Base-by-base conservation (phyloP, 345 rosid genomes). In the Populus euphratica region DNA sequence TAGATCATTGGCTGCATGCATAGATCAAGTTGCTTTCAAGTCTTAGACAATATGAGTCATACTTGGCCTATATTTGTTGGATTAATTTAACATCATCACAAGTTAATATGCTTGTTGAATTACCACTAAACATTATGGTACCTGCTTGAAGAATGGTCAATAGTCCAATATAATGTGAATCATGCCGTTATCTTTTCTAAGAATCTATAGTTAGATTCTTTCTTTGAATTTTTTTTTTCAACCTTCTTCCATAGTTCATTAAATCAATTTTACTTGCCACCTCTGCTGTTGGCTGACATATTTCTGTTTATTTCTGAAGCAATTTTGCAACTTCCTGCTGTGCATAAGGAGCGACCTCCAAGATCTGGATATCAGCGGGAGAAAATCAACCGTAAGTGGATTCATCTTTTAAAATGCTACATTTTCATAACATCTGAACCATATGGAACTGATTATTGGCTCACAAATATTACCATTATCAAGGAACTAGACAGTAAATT, bases 271-370 rank as follows among this genome's bases (percentile, higher is more conserved):
- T 76, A 74, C 61, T 33, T 29, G 78, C 29, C 77, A 68, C 63
- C 70, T 80, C 61, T 29, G 18, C 75, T 35, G 72, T 67, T 88
- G 43, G 47, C 78, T 80, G 38, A 75, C 61, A 62, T 36, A 31
- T 64, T 70, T 61, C 29, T n/a, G 8, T 44, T 77, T 73, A 18
- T 78, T 65, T 67, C 25, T 86, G 84, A 89, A 96, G 99, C 99
- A 73, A 93, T 96, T 85, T 88, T 96, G 86, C 97, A 93, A 78
- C 84, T 87, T 84, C 99, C 99, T 25, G 94, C 91, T 41, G 78
- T 77, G 71, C 91, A 92, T 80, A 92, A 88, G 90, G 91, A 90
- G 83, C 82, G 86, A 69, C 94, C 98, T 79, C 82, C 89, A 77
- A 88, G 82, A 83, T 87, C 94, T 80, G 96, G 97, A 87, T 96